Evolutionary conservation across 2,329 filamentous ascomycete genomes (phyloP), one percentile per base, ranked within the genome.

Genomic region (Diaporthe longicolla): DNA sequence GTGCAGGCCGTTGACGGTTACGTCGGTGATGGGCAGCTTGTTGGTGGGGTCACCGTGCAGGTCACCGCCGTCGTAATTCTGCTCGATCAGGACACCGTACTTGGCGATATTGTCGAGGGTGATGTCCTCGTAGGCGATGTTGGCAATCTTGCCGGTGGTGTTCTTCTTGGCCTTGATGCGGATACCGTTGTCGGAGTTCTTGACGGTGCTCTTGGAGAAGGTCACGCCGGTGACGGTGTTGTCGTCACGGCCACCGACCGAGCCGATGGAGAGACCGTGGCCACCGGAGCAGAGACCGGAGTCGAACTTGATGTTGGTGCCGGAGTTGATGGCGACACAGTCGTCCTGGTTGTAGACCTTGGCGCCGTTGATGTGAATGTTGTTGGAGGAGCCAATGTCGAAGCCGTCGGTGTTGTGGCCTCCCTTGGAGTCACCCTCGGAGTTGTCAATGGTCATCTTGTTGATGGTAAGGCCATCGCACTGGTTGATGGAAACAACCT

Each of bases 321-420:
- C 88, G 1, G 87, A 89, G 83, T 90, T 90, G 78, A 90, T 82
- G 54, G 89, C 89, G 15, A 90, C 80, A 76, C 89, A 91, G 78
- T 90, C 89, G 75, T 91, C 89, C 81, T 90, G 89, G 83, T 90
- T 90, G 79, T 88, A 84, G 76, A 90, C 83, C 72, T 82, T 85
- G 43, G 87, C 87, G 65, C 85, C 85, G 71, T 82, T 82, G 78
- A 91, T 90, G 71, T 82, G 86, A 54, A 90, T 82, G 50, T 82
- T 82, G 35, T 81, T 83, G n/a, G 84, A 87, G 45, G 78, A 81
- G 63, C 86, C 85, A 58, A 89, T 82, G 75, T 89, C 86, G 76
- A 88, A 89, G 32, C 82, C 87, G 76, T 90, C 89, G 9, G 88
- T 90, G 82, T 90, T 90, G 78, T 87, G 84, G 10, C 74, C 74